Evolutionary conservation across 164 flowering plant genomes (phyloP), one percentile per base, ranked within the genome.

Genomic region (Tetracentron sinense): DNA sequence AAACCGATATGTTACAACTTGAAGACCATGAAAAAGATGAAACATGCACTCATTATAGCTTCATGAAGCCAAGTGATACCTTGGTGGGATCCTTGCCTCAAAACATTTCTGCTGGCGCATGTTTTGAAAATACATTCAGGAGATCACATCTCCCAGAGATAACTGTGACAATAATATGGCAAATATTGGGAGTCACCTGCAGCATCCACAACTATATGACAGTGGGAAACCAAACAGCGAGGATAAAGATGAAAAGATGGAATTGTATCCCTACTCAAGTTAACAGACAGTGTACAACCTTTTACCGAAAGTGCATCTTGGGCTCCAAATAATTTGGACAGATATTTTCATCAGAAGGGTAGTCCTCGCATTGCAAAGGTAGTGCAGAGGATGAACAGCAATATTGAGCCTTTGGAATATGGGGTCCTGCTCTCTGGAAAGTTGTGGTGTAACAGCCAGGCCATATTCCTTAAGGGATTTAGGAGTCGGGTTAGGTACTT

Each of bases 321-420:
- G 38, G 55, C 69, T 65, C 77, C 75, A 57, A 79, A 79, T 68
- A 85, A 78, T 76, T 27, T 75, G 63, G 90, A 86, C 64, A 83
- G 80, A 68, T 57, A 58, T 60, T 66, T 60, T 55, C 86, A 81
- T 56, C 97, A 84, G 71, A 89, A 86, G 72, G 95, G 99, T n/a
- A n/a, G n/a, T 69, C 97, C 96, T 70, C 94, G 99, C 29, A 84
- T 92, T 67, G 97, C 97, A 42, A 95, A 88, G 76, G 87, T 90
- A 22, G 88, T 91, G 62, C 71, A 96, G 57, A 79, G 90, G 73
- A 81, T 89, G 61, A 88, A 77, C 61, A 82, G 84, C 81, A 82
- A 69, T 64, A 88, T 88, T 44, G 99, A 95, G 80, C 90, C 82
- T 70, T 54, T 95, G 71, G 90, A 88, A 49, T 78, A 56, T 74